These are phyloP conservation scores for Penicillium sp. DNA, from an alignment of 2,329 filamentous ascomycete genomes.

Conservation along the genomic window DNA sequence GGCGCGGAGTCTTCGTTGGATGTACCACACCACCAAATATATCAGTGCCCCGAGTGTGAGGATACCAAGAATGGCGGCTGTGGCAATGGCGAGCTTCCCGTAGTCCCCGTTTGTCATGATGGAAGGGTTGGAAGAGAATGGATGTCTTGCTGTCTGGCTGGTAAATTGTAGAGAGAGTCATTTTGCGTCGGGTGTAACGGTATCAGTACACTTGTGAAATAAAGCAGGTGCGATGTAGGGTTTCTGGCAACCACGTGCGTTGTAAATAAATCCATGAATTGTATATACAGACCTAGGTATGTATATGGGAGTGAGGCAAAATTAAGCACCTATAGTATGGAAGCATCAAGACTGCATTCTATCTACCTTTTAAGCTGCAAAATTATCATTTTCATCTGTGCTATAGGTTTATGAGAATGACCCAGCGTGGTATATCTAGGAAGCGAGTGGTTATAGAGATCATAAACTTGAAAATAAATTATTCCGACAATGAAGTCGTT, in stretches of 20 bases:
- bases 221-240: neutral
- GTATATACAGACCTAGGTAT: neutral
- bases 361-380: neutral
- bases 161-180: neutral
- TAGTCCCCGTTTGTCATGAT: slow-evolving; percentile 18
- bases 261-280: neutral
- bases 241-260: neutral
- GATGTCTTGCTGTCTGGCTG: neutral
- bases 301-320: too few species aligned
- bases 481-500: neutral
- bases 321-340: neutral
- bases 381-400: neutral
- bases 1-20: slow-evolving; percentile 19
- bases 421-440: neutral
- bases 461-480: neutral
- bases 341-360: too few species aligned
- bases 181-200: neutral
- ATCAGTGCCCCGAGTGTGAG: slow-evolving; percentile 22
- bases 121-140: neutral
- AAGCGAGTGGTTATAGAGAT: neutral
- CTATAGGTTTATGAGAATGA: neutral
- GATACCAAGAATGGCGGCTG: slow-evolving; percentile 25
- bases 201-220: neutral
- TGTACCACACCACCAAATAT: slow-evolving; percentile 24
- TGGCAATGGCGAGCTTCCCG: slow-evolving; percentile 30